Evolutionary conservation across 2,329 filamentous ascomycete species (phyloP), one percentile per base, ranked within the genome.

Genomic region (Rhynchosporium agropyri): DNA sequence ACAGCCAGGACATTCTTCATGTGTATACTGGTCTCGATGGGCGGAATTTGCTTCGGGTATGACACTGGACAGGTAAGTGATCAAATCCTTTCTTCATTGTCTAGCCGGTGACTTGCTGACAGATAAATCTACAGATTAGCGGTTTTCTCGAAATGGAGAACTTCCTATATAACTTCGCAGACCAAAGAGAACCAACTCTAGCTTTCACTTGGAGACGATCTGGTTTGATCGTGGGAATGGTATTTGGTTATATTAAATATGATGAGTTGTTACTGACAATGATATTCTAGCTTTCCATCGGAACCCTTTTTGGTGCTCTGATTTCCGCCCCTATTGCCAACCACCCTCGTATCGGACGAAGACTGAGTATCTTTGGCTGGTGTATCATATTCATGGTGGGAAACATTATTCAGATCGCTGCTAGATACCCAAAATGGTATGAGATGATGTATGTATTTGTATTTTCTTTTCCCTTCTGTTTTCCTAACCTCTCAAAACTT

Each of bases 231-330:
- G 83, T 86, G 63, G 86, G 81, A 65, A 78, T 89, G 38, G 71
- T 72, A 69, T 12, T 29, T 48, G 78, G 84, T 58, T 51, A 81
- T 29, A 49, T 73, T 8, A 68, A 20, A 80, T 46, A 78, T 15
- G 12, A n/a, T 31, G 9, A 8, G 13, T 3, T 51, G 12, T 33
- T 7, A 3, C 84, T n/a, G 60, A 66, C 13, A 83, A 82, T 13
- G 75, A 68, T 82, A 8, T 26, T 26, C 15, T 20, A 81, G 67
- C 83, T 94, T 55, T 94, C 90, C 38, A 85, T 74, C 73, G 89
- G 89, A 77, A 93, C 90, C 67, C 92, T 94, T 80, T 89, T 92
- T 64, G 91, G 90, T 74, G 88, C 84, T 58, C 74, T 94, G 68
- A 85, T 91, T 66, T 90, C 89, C 62, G 90, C 90, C 79, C 86